phyloP scores from a whole-genome alignment of 1,284 basidiomycete species.

The Pseudozyma tsukubaensis region DNA sequence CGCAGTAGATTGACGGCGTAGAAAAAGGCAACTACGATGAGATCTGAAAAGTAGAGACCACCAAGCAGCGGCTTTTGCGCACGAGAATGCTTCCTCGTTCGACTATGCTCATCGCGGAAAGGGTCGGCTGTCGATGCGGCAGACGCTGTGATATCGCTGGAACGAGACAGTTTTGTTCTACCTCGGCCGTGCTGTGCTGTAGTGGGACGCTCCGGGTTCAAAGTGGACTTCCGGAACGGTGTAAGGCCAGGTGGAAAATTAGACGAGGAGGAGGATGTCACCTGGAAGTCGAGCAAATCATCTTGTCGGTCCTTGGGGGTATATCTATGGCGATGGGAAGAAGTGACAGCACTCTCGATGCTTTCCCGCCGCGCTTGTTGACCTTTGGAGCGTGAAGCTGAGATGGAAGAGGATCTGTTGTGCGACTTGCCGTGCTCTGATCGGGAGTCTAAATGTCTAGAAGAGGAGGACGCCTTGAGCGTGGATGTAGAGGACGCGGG shows the following conservation, averaged over 20 bases:
- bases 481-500: conserved; percentile 51
- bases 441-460: not conserved
- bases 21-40: conserved; percentile 60
- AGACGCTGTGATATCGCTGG: conserved; percentile 3
- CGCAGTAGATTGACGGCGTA: conserved; percentile 60
- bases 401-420: conserved; percentile 11
- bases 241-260: conserved; percentile 12
- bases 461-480: conserved; percentile 32
- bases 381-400: conserved; percentile 38
- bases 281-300: conserved; percentile 3
- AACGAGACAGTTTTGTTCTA: conserved; percentile 6
- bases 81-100: conserved; percentile 16
- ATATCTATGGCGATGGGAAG: conserved; percentile 15
- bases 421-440: conserved; percentile 5
- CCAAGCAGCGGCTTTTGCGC: conserved; percentile 54
- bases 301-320: conserved; percentile 2
- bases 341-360: conserved; percentile 37
- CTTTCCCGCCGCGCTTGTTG: conserved; percentile 42
- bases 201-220: conserved; percentile 1
- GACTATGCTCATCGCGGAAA: conserved; percentile 11
- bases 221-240: conserved; percentile 19
- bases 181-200: not conserved
- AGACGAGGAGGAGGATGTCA: conserved; percentile 12
- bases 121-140: conserved; percentile 6
- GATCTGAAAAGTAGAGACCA: conserved; percentile 64